Base-by-base conservation (phyloP, 116 monocot genomes). In the Iris pallida region DNA sequence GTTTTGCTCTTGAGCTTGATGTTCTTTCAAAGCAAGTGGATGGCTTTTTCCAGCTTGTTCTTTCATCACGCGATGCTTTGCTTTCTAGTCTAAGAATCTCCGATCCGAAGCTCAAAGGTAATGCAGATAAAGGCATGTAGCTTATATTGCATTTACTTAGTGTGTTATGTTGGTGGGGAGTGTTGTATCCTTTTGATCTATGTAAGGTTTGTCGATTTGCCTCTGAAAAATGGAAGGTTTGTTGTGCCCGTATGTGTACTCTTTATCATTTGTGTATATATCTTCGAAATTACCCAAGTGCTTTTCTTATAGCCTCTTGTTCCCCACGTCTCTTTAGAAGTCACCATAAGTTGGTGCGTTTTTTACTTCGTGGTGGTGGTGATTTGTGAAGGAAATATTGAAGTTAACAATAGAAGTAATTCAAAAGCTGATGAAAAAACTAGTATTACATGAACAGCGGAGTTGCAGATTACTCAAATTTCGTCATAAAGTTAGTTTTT, bases 31-130 rank as follows among this genome's bases (percentile, higher is more conserved):
- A 94, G 68, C 76, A 79, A 48, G 70, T 90, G 1, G 75, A 73
- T 7, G 69, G 75, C n/a, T 94, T 94, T 46, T 94, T 94, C 76
- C 79, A 83, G 54, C 80, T 90, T 61, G 79, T 94, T 55, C 55
- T 94, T 8, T 59, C 64, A 1, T 90, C 86, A 0, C 88, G 94
- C 18, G 83, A 88, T 65, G 85, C 83, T 54, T 74, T 90, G 66
- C 81, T 94, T 44, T 68, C 70, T 63, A 90, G 79, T 68, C 83
- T 94, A 7, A 82, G 81, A 61, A 42, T 14, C 42, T 49, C 66
- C 3, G 17, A 49, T 53, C 30, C 15, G 41, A 52, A 54, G 53
- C 14, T 0, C 41, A 67, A 53, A 42, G 53, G 7, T 0, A 53
- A 67, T 40, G 52, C 42, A 6, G 41, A 42, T 54, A 67, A 67